Evolutionary conservation across 1,284 basidiomycete genomes (phyloP).

Genomic region (Phaffia rhodozyma): DNA sequence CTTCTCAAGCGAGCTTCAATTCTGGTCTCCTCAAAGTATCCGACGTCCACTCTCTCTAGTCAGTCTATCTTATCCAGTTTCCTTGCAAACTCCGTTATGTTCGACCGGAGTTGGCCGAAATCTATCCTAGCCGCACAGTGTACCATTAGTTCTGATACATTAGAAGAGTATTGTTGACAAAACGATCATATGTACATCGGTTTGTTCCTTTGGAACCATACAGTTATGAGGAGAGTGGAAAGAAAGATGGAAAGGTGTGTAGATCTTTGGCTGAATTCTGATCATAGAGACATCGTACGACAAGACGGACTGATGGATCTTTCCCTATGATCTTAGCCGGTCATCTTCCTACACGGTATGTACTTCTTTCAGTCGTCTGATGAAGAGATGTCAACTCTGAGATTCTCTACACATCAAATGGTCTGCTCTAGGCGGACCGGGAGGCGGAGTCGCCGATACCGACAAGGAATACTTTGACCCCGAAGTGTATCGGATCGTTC

Average conservation of each 20-base stretch:
- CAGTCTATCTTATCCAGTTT: conserved; percentile 29
- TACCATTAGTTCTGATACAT: too few relatives aligned
- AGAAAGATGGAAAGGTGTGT: conserved; percentile 62
- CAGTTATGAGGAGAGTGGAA: conserved; percentile 71
- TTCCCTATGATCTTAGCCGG: conserved; percentile 29
- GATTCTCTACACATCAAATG: neutral
- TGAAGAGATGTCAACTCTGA: neutral
- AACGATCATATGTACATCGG: neutral
- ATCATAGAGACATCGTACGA: neutral
- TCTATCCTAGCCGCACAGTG: neutral
- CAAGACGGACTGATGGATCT: conserved; percentile 13
- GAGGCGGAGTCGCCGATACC: conserved; percentile 37
- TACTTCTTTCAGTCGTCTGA: conserved; percentile 7
- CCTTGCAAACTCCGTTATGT: neutral
- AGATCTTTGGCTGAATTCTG: conserved; percentile 21
- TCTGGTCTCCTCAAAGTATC: conserved; percentile 58
- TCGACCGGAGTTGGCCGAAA: neutral
- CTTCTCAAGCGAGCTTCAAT: conserved; percentile 51
- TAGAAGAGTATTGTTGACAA: neutral
- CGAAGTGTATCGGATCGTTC: conserved; percentile 53
- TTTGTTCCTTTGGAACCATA: neutral
- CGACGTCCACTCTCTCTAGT: conserved; percentile 66
- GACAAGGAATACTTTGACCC: conserved; percentile 76
- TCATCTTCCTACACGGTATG: conserved; percentile 68
- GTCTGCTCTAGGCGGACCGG: conserved; percentile 20